Evolutionary conservation across 495 filamentous ascomycete species (phyloP), one percentile per base, ranked within the genome.

Genomic region (Staphylotrichum longicolle): DNA sequence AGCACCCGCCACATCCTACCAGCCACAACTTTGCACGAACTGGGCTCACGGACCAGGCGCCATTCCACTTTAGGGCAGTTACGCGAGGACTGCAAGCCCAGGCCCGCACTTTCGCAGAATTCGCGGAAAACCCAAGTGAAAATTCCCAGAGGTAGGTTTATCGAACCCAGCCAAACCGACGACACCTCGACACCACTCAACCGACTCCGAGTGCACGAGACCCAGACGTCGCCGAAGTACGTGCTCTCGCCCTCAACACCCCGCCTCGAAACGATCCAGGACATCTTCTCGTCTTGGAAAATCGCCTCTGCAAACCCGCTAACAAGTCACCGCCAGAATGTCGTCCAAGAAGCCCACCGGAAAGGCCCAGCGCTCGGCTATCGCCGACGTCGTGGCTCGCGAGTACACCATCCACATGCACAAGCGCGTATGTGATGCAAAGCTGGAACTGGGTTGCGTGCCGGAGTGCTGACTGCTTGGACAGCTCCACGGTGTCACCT

Each of bases 351-450:
- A 88, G 82, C 76, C 81, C 58, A 65, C 83, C 63, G 83, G 83
- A 68, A 96, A 96, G 87, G 81, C 80, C 70, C 73, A 75, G 70
- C 90, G 93, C 74, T 96, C 92, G 75, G 94, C 94, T 80, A 96
- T 98, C 77, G 88, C 90, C 74, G 93, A 98, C 80, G 95, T 98
- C 72, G 94, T 99, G 74, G 87, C 94, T 62, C 91, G 94, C 85
- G 95, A 99, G 84, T 99, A 98, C 86, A 99, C 94, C 77, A 99
- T 99, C 85, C 93, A 99, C 86, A 81, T 99, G 66, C 94, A 99
- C 89, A 98, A 96, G 87, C 87, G 93, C 79, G 94, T 98, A 95
- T 78, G 90, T 91, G 56, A 54, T 58, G 42, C 58, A 27, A 34
- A 56, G 3, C 14, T 45, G 37, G 33, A 11, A 10, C 12, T 52